phyloP scores from a whole-genome alignment of 208 protist genomes.

The Leishmania turanica region DNA sequence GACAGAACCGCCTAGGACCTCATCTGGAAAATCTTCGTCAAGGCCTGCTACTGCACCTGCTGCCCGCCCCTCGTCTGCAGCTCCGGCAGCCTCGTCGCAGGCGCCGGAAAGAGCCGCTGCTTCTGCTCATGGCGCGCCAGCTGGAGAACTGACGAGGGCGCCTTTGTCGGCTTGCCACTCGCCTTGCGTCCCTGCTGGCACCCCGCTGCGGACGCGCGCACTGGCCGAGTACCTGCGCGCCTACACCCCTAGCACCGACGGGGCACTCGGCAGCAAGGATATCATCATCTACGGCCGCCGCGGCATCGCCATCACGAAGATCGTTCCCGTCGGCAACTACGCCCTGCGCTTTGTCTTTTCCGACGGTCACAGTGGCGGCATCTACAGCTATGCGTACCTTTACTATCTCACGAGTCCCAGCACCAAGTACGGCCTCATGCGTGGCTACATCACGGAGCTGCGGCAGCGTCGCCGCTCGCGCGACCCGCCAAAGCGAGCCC shows the following conservation, averaged over 20 bases:
- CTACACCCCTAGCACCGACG: constrained; percentile 87
- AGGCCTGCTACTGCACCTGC: neutral
- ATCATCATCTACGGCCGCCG: constrained; percentile 81
- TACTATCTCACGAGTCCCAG: constrained; percentile 53
- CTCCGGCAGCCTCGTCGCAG: neutral
- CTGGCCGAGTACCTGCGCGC: constrained; percentile 85
- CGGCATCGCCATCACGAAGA: constrained; percentile 73
- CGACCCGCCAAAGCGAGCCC: constrained; percentile 63
- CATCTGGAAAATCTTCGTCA: neutral
- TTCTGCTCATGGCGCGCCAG: neutral
- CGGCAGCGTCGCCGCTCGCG: constrained; percentile 55
- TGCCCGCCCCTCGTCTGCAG: neutral
- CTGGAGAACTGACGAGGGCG: neutral
- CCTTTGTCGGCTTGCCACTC: neutral
- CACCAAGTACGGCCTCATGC: constrained; percentile 75
- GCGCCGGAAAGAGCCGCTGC: no score
- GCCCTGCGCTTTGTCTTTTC: constrained; percentile 87
- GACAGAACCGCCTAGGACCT: neutral
- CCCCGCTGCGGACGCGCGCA: constrained; percentile 41
- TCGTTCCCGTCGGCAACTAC: constrained; percentile 85
- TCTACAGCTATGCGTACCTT: constrained; percentile 89
- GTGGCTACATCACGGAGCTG: constrained; percentile 74
- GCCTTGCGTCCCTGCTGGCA: neutral
- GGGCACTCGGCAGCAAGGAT: constrained; percentile 38
- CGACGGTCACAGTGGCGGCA: constrained; percentile 80